A percentile compares a stretch with the other conserved stretches of the same genome.
Conservation (phyloP, 768 basidiomycete species). For the Auriscalpium orientale region DNA sequence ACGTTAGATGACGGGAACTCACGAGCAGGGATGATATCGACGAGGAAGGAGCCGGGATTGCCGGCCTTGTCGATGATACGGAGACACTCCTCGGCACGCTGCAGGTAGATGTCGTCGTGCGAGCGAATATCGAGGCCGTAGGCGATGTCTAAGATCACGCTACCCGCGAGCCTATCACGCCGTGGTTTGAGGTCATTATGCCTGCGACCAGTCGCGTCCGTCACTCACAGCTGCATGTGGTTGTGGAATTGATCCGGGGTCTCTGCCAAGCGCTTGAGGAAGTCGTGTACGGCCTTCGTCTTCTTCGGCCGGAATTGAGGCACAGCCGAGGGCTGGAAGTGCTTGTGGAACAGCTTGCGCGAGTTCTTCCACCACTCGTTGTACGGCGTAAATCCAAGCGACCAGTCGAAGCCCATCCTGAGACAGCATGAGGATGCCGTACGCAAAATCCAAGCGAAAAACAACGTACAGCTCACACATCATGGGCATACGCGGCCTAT, state of each 20-base stretch:
- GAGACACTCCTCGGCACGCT: conserved; percentile 13
- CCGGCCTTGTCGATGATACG: conserved; percentile 8
- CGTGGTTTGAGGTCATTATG: background rate
- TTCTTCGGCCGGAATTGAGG: conserved; percentile 24
- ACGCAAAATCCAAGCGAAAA: background rate
- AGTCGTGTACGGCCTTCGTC: conserved; percentile 22
- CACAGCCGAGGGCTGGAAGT: conserved; percentile 16
- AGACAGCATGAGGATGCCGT: background rate
- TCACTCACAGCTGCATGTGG: conserved; percentile 30
- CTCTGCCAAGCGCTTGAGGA: conserved; percentile 27
- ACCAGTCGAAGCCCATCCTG: conserved; percentile 15
- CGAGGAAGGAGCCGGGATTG: conserved; percentile 19
- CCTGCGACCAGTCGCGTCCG: background rate
- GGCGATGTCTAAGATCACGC: conserved; percentile 12
- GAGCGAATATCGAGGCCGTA: conserved; percentile 13
- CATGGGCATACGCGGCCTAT: conserved; percentile 14
- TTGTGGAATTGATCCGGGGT: conserved; percentile 25
- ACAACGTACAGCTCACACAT: conserved; percentile 11
- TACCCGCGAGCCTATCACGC: conserved; percentile 10
- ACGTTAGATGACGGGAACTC: background rate
- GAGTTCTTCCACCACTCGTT: conserved; percentile 27
- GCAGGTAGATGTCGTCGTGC: conserved; percentile 11
- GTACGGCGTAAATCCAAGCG: conserved; percentile 22
- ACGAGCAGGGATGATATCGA: conserved; percentile 21
- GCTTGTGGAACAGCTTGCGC: conserved; percentile 23